These are phyloP conservation scores for Leccinellum albellum DNA, from an alignment of 768 basidiomycete genomes.

Conservation along the genomic window DNA sequence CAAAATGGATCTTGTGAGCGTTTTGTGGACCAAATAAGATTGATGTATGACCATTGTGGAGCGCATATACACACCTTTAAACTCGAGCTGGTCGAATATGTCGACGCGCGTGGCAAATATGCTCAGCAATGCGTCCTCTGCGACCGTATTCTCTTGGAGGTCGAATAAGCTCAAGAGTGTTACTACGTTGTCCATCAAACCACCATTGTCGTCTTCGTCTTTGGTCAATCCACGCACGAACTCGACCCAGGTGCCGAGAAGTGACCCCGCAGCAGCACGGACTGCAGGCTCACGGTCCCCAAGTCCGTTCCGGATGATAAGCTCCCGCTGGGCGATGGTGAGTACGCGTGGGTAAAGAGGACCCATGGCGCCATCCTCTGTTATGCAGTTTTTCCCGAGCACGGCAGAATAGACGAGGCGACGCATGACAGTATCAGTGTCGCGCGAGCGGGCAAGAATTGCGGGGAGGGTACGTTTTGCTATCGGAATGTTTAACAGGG, in stretches of 20 bases:
- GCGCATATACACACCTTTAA: constrained; percentile 52
- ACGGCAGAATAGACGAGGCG: constrained; percentile 66
- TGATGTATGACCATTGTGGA: background rate
- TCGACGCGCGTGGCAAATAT: constrained; percentile 65
- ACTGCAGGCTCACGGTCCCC: constrained; percentile 81
- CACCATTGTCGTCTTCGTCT: constrained; percentile 36
- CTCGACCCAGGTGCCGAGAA: constrained; percentile 78
- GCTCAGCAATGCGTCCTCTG: constrained; percentile 70
- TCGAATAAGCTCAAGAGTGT: constrained; percentile 59
- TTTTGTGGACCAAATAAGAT: background rate
- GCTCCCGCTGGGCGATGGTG: constrained; percentile 68
- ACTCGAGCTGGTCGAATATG: constrained; percentile 63
- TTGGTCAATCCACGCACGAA: constrained; percentile 37
- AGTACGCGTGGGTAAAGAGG: constrained; percentile 63
- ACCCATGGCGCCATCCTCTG: constrained; percentile 39
- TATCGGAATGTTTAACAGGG: constrained; percentile 67
- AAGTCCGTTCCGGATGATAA: constrained; percentile 76
- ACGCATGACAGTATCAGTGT: constrained; percentile 72
- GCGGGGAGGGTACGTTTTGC: constrained; percentile 52
- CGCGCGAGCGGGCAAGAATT: constrained; percentile 74
- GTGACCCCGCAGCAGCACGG: constrained; percentile 62
- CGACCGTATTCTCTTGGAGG: constrained; percentile 52
- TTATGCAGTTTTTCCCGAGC: constrained; percentile 43
- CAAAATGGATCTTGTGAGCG: constrained; percentile 64
- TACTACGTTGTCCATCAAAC: constrained; percentile 37